Percentiles rank a stretch among this genome's conserved stretches.
Conservation (phyloP, 768 basidiomycete genomes). For the Boletus subcaerulescens region DNA sequence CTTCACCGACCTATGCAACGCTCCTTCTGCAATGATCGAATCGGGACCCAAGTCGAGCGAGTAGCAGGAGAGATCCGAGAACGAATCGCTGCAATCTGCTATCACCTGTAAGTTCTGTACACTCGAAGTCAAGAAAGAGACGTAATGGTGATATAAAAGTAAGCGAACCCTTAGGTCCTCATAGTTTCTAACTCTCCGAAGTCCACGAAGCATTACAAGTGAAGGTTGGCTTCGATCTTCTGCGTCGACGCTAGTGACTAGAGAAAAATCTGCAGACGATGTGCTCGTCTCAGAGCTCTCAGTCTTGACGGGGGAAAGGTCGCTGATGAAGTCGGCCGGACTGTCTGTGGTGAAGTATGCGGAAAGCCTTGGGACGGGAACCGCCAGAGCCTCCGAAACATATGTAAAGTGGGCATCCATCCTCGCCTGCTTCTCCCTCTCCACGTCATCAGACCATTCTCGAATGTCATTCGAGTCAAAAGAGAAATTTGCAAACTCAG, state of each 20-base stretch:
- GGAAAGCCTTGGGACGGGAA: constrained; percentile 10
- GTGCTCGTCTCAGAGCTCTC: not conserved
- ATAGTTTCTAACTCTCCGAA: constrained; percentile 4
- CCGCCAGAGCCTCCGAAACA: constrained; percentile 5
- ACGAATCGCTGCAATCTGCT: too few species aligned
- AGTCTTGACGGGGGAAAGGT: constrained; percentile 4
- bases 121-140: too few species aligned
- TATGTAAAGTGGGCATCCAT: constrained; percentile 4
- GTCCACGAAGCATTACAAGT: not conserved
- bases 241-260: constrained; percentile 1
- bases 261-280: constrained; percentile 8
- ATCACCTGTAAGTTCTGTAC: too few species aligned
- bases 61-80: too few species aligned
- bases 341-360: not conserved
- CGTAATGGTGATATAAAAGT: too few species aligned
- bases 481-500: constrained; percentile 9
- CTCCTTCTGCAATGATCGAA: too few species aligned
- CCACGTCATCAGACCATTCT: too few species aligned
- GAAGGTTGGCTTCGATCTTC: not conserved
- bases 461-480: too few species aligned
- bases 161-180: too few species aligned
- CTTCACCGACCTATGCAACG: too few species aligned
- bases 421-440: too few species aligned
- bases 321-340: not conserved
- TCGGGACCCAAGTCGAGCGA: too few species aligned